Conservation (phyloP, 352 stramenopile genomes). For the Phytophthora hibernalis region DNA sequence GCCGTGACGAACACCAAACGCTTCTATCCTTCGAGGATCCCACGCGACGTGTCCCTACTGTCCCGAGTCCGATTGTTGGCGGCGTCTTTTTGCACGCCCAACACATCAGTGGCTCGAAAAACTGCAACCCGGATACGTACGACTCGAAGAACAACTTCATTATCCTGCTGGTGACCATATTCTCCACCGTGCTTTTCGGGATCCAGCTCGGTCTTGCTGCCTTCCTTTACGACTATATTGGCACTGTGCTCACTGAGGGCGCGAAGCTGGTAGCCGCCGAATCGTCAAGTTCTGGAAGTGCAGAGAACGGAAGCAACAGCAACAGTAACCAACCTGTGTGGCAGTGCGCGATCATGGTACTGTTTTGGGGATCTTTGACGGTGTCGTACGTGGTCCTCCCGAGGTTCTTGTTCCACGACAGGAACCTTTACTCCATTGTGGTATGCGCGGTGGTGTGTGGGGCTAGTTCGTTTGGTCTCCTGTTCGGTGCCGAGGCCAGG, state of each 20-base stretch:
- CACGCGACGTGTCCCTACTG: conserved; percentile 74
- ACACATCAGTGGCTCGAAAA: conserved; percentile 72
- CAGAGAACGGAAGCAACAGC: conserved; percentile 17
- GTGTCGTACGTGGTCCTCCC: conserved; percentile 82
- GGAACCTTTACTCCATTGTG: conserved; percentile 84
- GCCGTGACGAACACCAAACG: conserved; percentile 68
- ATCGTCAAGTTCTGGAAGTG: conserved; percentile 20
- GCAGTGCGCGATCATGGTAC: conserved; percentile 71
- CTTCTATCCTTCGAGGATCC: conserved; percentile 76
- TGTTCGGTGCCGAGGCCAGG: conserved; percentile 67
- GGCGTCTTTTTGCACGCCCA: conserved; percentile 86
- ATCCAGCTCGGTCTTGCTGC: conserved; percentile 79
- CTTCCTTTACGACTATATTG: conserved; percentile 86
- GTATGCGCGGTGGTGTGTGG: conserved; percentile 70
- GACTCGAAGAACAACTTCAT: conserved; percentile 87
- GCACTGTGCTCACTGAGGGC: conserved; percentile 52
- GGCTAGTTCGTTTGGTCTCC: conserved; percentile 68
- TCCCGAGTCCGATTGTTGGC: conserved; percentile 80
- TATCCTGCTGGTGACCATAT: conserved; percentile 86
- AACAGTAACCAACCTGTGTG: conserved; percentile 51
- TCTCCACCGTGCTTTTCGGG: conserved; percentile 76
- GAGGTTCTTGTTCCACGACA: conserved; percentile 78
- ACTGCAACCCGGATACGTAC: conserved; percentile 85
- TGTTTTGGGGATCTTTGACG: conserved; percentile 78
- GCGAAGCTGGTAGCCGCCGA: conserved; percentile 22